Percentiles rank a stretch among this genome's conserved stretches.
These are phyloP conservation scores for Lactarius indigo DNA, from an alignment of 768 basidiomycete species.

Conservation along the genomic window DNA sequence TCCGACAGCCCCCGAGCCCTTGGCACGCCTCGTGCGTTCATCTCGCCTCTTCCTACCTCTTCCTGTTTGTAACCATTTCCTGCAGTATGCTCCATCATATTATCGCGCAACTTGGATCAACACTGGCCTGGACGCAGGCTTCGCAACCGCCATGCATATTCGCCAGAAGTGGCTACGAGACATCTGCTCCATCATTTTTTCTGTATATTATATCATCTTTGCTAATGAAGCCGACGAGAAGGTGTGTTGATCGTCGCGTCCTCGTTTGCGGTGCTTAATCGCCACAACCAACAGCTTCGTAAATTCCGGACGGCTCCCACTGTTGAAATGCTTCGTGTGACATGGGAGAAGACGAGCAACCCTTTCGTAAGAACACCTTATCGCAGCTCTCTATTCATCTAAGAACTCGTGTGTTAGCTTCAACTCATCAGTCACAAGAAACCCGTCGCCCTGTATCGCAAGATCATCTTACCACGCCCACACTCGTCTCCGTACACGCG, in stretches of 20 bases:
- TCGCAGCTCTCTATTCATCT: slow-evolving; percentile 13
- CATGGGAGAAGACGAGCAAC: slow-evolving; percentile 97
- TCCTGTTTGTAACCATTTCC: slow-evolving; percentile 15
- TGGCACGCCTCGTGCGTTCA: slow-evolving; percentile 73
- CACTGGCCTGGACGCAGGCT: slow-evolving; percentile 95
- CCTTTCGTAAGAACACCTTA: slow-evolving; percentile 62
- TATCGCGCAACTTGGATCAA: slow-evolving; percentile 95
- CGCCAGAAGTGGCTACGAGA: slow-evolving; percentile 90
- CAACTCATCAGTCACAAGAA: slow-evolving; percentile 63
- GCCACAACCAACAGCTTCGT: slow-evolving; percentile 58
- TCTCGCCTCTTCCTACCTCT: neutral
- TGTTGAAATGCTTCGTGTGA: slow-evolving; percentile 90
- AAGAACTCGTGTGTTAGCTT: slow-evolving; percentile 45
- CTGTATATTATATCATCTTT: slow-evolving; percentile 84
- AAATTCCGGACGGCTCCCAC: slow-evolving; percentile 91
- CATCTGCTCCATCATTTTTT: slow-evolving; percentile 79
- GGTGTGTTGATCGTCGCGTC: slow-evolving; percentile 42
- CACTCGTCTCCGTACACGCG: slow-evolving; percentile 69
- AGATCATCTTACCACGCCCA: slow-evolving; percentile 82
- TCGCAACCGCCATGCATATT: slow-evolving; percentile 92
- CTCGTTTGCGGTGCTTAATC: neutral
- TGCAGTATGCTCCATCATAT: slow-evolving; percentile 85
- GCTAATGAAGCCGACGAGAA: slow-evolving; percentile 95
- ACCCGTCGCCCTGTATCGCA: slow-evolving; percentile 58
- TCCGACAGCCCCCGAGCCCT: slow-evolving; percentile 80